A percentile compares a stretch with the other conserved stretches of the same genome.
These are phyloP conservation scores for Apiospora kogelbergensis DNA, from an alignment of 2,329 filamentous ascomycete genomes.

Conservation along the genomic window DNA sequence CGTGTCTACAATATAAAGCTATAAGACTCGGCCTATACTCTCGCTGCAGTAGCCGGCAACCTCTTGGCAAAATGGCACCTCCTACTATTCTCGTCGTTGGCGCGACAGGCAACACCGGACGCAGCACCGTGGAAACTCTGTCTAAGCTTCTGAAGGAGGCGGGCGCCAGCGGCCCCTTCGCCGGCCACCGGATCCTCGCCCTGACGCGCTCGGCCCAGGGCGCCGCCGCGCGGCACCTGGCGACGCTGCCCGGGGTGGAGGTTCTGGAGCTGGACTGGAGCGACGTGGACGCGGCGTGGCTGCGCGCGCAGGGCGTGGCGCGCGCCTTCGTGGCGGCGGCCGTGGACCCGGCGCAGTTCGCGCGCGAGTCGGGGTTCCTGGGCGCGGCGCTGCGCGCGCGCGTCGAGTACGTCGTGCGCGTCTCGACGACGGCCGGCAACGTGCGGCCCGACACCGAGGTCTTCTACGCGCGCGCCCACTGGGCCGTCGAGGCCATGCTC, in stretches of 20 bases:
- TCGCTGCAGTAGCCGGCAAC: too few species aligned
- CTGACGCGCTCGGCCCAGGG: slow-evolving; percentile 26
- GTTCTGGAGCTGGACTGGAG: slow-evolving; percentile 36
- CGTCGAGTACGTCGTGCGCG: slow-evolving; percentile 41
- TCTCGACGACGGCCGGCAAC: slow-evolving; percentile 38
- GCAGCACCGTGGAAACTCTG: not conserved
- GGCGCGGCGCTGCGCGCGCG: slow-evolving; percentile 33
- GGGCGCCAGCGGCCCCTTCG: not conserved
- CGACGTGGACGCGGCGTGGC: slow-evolving; percentile 39
- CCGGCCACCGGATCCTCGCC: slow-evolving; percentile 18
- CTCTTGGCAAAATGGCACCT: slow-evolving; percentile 27
- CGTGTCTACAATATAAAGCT: not conserved
- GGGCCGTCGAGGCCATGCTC: slow-evolving; percentile 41
- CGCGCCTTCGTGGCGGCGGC: slow-evolving; percentile 41
- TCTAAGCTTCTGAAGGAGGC: not conserved
- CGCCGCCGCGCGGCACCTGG: slow-evolving; percentile 27
- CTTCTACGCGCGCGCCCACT: slow-evolving; percentile 39
- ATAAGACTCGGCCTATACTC: not conserved
- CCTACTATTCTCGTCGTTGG: slow-evolving; percentile 36
- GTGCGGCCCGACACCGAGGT: slow-evolving; percentile 33
- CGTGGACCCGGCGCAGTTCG: slow-evolving; percentile 36
- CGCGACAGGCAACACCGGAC: slow-evolving; percentile 32
- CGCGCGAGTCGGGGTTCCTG: slow-evolving; percentile 39
- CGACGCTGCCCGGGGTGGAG: slow-evolving; percentile 33
- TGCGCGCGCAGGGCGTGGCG: slow-evolving; percentile 34